phyloP scores from a whole-genome alignment of 352 stramenopile species.

The Pythium diclinum region DNA sequence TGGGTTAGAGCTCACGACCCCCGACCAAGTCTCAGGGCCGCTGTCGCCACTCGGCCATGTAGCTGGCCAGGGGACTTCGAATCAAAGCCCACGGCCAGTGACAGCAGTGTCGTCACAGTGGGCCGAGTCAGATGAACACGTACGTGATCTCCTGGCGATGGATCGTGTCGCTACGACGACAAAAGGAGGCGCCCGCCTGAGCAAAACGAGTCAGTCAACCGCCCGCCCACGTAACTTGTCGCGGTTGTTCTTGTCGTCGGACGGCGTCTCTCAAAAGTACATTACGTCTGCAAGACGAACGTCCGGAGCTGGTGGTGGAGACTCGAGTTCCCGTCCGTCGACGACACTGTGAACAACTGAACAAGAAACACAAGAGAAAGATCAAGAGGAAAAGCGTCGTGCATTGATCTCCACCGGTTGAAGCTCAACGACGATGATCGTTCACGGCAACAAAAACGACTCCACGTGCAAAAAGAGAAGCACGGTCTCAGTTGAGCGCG shows the following conservation, averaged over 20 bases:
- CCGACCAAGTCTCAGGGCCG: conserved; percentile 2
- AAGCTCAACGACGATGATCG: not conserved
- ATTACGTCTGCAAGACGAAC: conserved; percentile 36
- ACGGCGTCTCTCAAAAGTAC: conserved; percentile 73
- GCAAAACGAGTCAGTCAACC: conserved; percentile 57
- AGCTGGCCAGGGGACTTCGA: conserved; percentile 18
- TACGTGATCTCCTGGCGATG: conserved; percentile 51
- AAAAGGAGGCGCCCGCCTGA: conserved; percentile 49
- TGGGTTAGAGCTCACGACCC: conserved; percentile 36
- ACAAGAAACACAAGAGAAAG: not conserved
- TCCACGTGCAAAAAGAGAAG: not conserved
- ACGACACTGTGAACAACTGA: conserved; percentile 24
- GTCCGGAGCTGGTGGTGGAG: not conserved
- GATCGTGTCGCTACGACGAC: conserved; percentile 46
- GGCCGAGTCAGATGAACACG: conserved; percentile 36
- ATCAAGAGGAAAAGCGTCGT: not conserved
- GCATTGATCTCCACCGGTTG: not conserved
- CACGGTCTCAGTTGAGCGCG: conserved; percentile 29
- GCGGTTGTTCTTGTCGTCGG: conserved; percentile 64
- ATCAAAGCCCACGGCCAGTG: conserved; percentile 24
- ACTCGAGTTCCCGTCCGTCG: conserved; percentile 16
- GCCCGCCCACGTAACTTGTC: conserved; percentile 55
- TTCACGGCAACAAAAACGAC: not conserved
- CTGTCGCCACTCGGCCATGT: conserved; percentile 10
- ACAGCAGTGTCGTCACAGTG: not conserved